A percentile compares a stretch with the other conserved stretches of the same genome.
Evolutionary conservation across 2,329 filamentous ascomycete species (phyloP).

Genomic region (Talaromyces sp.): DNA sequence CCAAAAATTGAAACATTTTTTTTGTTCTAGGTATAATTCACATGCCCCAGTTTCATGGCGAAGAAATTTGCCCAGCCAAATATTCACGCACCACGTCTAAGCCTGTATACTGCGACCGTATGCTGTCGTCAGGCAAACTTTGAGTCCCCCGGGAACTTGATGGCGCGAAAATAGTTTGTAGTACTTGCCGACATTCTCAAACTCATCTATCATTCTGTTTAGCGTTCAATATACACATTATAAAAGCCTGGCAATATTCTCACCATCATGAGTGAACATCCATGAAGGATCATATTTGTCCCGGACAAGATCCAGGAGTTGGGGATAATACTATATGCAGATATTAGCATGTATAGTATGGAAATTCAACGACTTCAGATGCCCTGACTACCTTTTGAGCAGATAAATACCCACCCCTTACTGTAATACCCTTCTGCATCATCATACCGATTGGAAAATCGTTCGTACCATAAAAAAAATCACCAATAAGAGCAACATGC

Average conservation of each 20-base stretch:
- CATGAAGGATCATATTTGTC: slow-evolving; percentile 24
- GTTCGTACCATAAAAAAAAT: slow-evolving; percentile 23
- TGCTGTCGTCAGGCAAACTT: slow-evolving; percentile 22
- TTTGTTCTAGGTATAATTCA: background rate
- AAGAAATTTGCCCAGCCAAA: background rate
- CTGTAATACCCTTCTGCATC: slow-evolving; percentile 28
- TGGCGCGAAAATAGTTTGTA: slow-evolving; percentile 20
- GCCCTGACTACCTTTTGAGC: slow-evolving; percentile 17
- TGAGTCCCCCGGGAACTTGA: slow-evolving; percentile 23
- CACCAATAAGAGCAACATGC: slow-evolving; percentile 22
- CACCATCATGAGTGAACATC: slow-evolving; percentile 23
- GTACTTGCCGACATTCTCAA: slow-evolving; percentile 23
- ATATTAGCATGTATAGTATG: background rate
- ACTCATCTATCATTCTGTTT: slow-evolving; percentile 16
- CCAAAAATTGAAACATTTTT: background rate
- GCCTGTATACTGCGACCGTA: slow-evolving; percentile 17
- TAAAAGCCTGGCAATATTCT: background rate
- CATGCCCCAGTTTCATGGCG: background rate
- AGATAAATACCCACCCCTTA: slow-evolving; percentile 22
- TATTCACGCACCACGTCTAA: background rate
- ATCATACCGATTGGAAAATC: slow-evolving; percentile 25
- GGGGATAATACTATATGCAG: slow-evolving; percentile 22
- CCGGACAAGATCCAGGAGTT: slow-evolving; percentile 21
- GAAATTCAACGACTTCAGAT: background rate
- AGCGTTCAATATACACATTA: background rate